These are phyloP conservation scores for Dentiscutata heterogama DNA, from an alignment of 371 early-diverging fungal genomes.

Conservation along the genomic window DNA sequence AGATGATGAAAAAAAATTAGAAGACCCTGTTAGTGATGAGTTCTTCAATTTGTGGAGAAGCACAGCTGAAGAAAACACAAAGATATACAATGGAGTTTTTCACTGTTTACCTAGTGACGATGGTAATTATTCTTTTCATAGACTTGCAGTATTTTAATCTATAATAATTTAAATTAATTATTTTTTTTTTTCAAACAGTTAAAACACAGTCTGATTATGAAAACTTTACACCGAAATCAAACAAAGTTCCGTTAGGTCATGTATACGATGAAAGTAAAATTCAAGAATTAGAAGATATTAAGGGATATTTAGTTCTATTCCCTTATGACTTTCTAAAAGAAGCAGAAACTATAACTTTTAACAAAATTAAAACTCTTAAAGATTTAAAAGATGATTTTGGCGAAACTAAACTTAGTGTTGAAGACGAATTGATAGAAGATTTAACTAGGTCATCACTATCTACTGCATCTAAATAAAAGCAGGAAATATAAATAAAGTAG, in stretches of 20 bases:
- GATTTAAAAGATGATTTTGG: too few species aligned
- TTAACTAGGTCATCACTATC: too few species aligned
- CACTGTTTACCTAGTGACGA: conserved; percentile 87
- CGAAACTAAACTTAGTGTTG: too few species aligned
- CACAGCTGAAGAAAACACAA: conserved; percentile 75
- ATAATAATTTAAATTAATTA: neutral
- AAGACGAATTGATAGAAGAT: too few species aligned
- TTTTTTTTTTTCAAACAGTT: neutral
- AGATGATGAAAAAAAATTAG: neutral
- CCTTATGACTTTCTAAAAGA: conserved; percentile 79
- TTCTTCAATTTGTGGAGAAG: conserved; percentile 74
- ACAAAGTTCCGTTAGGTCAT: conserved; percentile 21
- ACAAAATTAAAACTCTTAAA: too few species aligned
- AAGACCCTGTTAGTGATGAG: conserved; percentile 75
- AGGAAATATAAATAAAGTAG: too few species aligned
- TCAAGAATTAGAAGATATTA: conserved; percentile 56
- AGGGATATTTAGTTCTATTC: conserved; percentile 77
- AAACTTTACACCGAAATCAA: neutral
- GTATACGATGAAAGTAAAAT: conserved; percentile 36
- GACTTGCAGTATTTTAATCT: neutral
- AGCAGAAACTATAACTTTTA: conserved; percentile 56
- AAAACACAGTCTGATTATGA: conserved; percentile 20
- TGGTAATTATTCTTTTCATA: conserved; percentile 23
- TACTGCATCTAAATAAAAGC: too few species aligned
- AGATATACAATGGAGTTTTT: conserved; percentile 82